These are phyloP conservation scores for Penicillium olsonii DNA, from an alignment of 2,329 filamentous ascomycete genomes.

Conservation along the genomic window DNA sequence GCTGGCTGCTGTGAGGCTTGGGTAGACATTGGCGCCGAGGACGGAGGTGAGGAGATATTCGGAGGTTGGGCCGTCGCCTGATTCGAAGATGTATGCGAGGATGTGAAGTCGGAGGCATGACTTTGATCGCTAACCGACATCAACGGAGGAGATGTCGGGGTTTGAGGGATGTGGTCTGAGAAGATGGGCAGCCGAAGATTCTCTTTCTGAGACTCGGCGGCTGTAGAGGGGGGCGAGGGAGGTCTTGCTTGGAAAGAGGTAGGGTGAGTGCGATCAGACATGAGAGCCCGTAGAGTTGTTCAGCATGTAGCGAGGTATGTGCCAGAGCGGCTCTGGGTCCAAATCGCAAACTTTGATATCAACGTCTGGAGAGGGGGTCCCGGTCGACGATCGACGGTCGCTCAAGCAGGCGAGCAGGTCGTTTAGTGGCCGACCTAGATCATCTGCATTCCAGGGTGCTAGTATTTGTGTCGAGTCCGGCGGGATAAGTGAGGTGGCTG, in stretches of 20 bases:
- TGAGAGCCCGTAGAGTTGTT: constrained; percentile 27
- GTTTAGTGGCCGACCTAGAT: constrained; percentile 34
- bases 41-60: constrained; percentile 43
- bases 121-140: constrained; percentile 53
- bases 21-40: constrained; percentile 45
- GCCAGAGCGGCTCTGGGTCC: constrained; percentile 18
- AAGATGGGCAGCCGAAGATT: constrained; percentile 28
- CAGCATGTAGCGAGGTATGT: constrained; percentile 16
- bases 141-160: constrained; percentile 49
- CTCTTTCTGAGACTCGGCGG: constrained; percentile 42
- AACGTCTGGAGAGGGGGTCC: constrained; percentile 27
- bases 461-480: constrained; percentile 14
- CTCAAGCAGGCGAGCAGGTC: constrained; percentile 37
- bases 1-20: constrained; percentile 45
- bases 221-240: constrained; percentile 47
- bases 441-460: constrained; percentile 36
- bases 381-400: constrained; percentile 36
- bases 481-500: constrained; percentile 14
- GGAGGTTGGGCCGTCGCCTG: constrained; percentile 45
- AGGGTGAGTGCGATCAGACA: constrained; percentile 41
- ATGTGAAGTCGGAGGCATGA: constrained; percentile 49
- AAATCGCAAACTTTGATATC: constrained; percentile 20
- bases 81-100: constrained; percentile 48
- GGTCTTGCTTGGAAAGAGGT: constrained; percentile 40
- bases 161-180: constrained; percentile 39